These are phyloP conservation scores for Giardia duodenalis DNA, from an alignment of 208 protist genomes.

Conservation along the genomic window DNA sequence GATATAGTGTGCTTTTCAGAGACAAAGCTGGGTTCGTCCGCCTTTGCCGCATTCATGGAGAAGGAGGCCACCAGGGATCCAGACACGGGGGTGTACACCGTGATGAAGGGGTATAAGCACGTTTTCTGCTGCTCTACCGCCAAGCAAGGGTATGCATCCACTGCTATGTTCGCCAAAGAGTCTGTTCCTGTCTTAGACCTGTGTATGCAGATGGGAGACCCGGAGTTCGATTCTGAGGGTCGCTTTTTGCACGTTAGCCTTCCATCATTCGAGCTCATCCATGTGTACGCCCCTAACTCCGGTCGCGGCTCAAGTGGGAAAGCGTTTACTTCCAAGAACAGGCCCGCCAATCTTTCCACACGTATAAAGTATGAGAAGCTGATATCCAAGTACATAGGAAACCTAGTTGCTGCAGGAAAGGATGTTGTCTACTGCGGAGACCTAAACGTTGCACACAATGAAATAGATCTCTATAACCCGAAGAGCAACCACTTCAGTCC, in stretches of 20 bases:
- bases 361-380: not conserved
- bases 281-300: not conserved
- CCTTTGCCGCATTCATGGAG: not conserved
- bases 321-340: not conserved
- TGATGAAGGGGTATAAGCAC: not conserved
- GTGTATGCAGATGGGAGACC: not conserved
- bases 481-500: conserved; percentile 13
- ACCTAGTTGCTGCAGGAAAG: not conserved
- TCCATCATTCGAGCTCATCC: not conserved
- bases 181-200: not conserved
- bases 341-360: not conserved
- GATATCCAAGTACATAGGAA: not conserved
- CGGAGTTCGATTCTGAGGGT: not conserved
- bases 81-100: not conserved
- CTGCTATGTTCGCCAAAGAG: not conserved
- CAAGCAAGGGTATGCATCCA: not conserved
- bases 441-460: conserved; percentile 12
- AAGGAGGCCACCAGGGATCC: not conserved
- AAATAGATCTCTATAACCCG: conserved; percentile 7
- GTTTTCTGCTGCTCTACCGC: not conserved
- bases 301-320: not conserved
- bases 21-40: not conserved
- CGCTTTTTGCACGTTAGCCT: not conserved
- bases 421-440: conserved; percentile 21
- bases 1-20: not conserved